A percentile compares a stretch with the other conserved stretches of the same genome.
phyloP scores from a whole-genome alignment of 371 early-diverging fungal genomes.

The Mucor plumbeus region DNA sequence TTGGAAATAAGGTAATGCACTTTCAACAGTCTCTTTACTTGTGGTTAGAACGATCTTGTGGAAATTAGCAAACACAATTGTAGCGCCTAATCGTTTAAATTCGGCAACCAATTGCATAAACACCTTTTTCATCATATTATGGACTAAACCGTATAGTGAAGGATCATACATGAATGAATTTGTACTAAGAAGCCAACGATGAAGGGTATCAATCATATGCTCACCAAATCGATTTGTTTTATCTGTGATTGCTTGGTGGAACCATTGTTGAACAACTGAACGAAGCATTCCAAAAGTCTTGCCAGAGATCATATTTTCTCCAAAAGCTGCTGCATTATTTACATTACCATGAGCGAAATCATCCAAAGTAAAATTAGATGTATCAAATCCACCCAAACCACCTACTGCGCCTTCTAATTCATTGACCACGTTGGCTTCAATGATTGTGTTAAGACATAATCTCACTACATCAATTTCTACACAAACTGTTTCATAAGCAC shows the following conservation, averaged over 20 bases:
- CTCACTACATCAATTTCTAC: constrained; percentile 85
- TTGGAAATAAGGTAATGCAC: constrained; percentile 73
- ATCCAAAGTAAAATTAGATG: constrained; percentile 50
- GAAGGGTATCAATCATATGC: constrained; percentile 80
- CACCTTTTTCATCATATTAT: constrained; percentile 88
- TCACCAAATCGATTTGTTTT: constrained; percentile 38
- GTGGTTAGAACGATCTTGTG: constrained; percentile 84
- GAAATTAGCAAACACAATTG: constrained; percentile 80
- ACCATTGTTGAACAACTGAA: constrained; percentile 79
- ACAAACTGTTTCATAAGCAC: constrained; percentile 79
- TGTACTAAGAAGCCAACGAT: constrained; percentile 87
- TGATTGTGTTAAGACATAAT: constrained; percentile 81
- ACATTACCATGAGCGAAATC: constrained; percentile 56
- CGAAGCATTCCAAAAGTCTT: constrained; percentile 79
- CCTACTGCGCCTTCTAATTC: constrained; percentile 77
- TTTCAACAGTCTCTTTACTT: constrained; percentile 72
- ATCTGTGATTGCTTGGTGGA: constrained; percentile 51
- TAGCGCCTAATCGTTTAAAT: constrained; percentile 76
- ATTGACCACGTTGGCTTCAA: constrained; percentile 76
- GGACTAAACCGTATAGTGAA: constrained; percentile 74
- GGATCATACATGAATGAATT: constrained; percentile 86
- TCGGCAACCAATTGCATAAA: constrained; percentile 84
- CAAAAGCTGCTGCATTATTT: constrained; percentile 47
- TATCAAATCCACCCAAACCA: constrained; percentile 52
- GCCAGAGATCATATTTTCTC: constrained; percentile 66